Evolutionary conservation across 176 grass and related monocot species (phyloP), one percentile per base, ranked within the genome.

Genomic region (Musa beccarii): DNA sequence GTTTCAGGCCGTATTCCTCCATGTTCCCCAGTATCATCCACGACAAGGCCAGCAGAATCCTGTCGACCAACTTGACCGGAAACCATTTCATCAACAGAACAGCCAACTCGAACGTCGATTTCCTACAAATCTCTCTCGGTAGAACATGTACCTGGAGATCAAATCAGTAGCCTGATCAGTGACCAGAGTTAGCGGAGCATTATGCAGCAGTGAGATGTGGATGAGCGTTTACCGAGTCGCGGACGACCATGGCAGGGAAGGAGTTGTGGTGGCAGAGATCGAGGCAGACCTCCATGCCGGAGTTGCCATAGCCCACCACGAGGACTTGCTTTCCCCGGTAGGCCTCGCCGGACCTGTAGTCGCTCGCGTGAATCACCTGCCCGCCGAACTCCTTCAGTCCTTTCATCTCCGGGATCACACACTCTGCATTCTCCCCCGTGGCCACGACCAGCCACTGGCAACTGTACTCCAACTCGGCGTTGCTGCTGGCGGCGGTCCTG

Each of bases 401-500:
- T 1, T 76, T 73, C 13, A 83, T 53, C 64, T 83, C 84, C 23
- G 85, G 85, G 43, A 80, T 15, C 22, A 76, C 81, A 63, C 72
- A 56, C 29, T 87, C 85, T 2, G 85, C 85, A 69, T 87, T 87
- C 75, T 87, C 85, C 22, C 85, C 85, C 0, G 81, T 83, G n/a
- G 81, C 85, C 2, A 87, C 85, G 23, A 87, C 85, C 66, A 87
- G 78, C 85, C 85, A 87, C 72, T 80, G 85, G 78, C 85, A 87
- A 10, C 83, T 82, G 74, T 83, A 87, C 81, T 87, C 77, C 8
- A 79, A 72, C 53, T 83, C 64, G 13, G 23, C 25, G 29, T 16
- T 25, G 10, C 57, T 9, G 14, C 29, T 43, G 13, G 26, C 65
- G 64, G 56, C 10, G 10, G 80, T 72, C 13, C 56, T 54, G 12